phyloP scores from a whole-genome alignment of 805 yeast species.

The Grigorovia jiainica region DNA sequence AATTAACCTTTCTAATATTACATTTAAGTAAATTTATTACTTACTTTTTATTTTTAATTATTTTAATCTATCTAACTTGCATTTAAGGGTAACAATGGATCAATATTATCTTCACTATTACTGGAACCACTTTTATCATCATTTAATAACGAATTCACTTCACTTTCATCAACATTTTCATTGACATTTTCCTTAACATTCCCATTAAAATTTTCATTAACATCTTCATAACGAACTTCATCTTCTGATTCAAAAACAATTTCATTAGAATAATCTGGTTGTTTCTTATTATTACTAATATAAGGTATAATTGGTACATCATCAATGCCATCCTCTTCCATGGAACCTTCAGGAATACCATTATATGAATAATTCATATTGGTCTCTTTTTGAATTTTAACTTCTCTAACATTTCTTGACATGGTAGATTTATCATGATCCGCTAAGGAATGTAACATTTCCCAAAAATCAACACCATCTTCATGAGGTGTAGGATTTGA shows the following conservation, averaged over 20 bases:
- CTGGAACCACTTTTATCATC: no score
- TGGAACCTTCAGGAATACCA: neutral
- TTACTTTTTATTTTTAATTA: no score
- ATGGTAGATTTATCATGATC: conserved; percentile 14
- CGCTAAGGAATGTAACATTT: conserved; percentile 50
- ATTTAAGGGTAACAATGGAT: conserved; percentile 5
- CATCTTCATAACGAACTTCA: neutral
- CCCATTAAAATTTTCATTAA: neutral
- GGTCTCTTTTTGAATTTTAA: no score
- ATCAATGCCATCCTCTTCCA: neutral
- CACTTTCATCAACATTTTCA: neutral
- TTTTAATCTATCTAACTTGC: conserved; percentile 3
- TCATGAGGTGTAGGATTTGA: conserved; percentile 31
- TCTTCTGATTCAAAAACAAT: neutral
- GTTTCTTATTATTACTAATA: neutral
- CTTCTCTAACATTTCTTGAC: neutral
- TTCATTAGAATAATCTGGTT: neutral
- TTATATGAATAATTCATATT: neutral
- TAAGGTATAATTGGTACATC: neutral
- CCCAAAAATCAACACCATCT: conserved; percentile 66
- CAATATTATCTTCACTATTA: no score
- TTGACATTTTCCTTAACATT: neutral
- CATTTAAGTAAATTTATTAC: no score
- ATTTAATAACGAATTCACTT: no score
- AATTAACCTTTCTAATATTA: no score